Evolutionary conservation across 2,329 filamentous ascomycete genomes (phyloP).

Genomic region (Trichoderma gracile): DNA sequence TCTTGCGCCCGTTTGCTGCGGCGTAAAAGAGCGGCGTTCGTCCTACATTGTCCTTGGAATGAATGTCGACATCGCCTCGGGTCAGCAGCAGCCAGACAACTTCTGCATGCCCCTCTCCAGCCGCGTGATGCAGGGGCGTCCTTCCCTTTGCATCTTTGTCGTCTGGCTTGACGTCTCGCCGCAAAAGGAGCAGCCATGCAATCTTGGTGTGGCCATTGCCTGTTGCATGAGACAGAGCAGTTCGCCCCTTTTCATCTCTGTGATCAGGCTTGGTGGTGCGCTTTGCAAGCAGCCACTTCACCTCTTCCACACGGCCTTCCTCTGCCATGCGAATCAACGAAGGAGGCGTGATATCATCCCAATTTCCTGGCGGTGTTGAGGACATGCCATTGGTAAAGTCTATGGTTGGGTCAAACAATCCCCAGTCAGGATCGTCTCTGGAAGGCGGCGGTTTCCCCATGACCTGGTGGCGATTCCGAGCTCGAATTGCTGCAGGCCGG

Average conservation of each 20-base stretch:
- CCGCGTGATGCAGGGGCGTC: neutral
- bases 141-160: neutral
- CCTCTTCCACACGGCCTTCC: neutral
- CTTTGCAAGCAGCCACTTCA: neutral
- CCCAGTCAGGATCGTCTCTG: neutral
- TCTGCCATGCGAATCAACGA: neutral
- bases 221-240: neutral
- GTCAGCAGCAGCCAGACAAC: slow-evolving; percentile 11
- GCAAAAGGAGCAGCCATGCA: neutral
- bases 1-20: neutral
- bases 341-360: neutral
- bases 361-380: neutral
- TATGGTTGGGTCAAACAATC: neutral
- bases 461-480: neutral
- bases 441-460: neutral
- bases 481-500: neutral
- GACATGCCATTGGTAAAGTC: neutral
- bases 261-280: neutral
- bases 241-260: neutral
- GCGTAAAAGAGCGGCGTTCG: neutral
- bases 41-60: neutral
- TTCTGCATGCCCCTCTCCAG: slow-evolving; percentile 5
- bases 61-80: neutral
- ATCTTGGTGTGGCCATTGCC: neutral
- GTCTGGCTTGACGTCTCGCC: slow-evolving; percentile 10